Evolutionary conservation across 2,329 filamentous ascomycete species (phyloP), one percentile per base, ranked within the genome.

Genomic region (Epichloe bromicola): DNA sequence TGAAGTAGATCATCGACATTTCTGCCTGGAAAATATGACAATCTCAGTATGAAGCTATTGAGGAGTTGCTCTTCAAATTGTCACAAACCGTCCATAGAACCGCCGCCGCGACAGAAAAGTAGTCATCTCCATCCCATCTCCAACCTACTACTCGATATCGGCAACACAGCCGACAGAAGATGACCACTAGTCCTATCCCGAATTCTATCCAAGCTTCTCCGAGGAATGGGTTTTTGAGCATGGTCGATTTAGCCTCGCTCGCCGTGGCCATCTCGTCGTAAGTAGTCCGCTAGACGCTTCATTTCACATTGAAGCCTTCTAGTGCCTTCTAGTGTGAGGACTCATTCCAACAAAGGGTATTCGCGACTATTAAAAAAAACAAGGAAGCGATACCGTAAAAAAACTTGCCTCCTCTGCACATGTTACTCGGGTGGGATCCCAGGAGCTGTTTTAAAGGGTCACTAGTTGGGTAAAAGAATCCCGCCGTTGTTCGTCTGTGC

Each of bases 51-150:
- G 10, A 30, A 10, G 3, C 10, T 3, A 30, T 30, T 10, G 8
- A 30, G 7, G 10, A 36, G 4, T 6, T 7, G 5, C 23, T 39
- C 19, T 5, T 23, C 15, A 37, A 15, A 12, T 19, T 5, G 30
- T 14, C 15, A 48, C 50, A n/a, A 26, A 51, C 50, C 26, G 50
- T 51, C 45, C 39, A 51, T 8, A 51, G 23, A 20, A 48, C 19
- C 17, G 12, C 30, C 37, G 46, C 34, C 10, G 39, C n/a, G n/a
- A 48, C 14, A 38, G 50, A 36, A 30, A 48, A 38, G 40, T 26
- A 45, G 39, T 51, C 50, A 23, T 51, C 50, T 30, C 50, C 50
- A 7, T 48, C 50, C 50, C 50, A 51, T 14, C 39, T 48, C 36
- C 23, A 38, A 34, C 45, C 39, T 23, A 51, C 50, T 19, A 34